A percentile compares a stretch with the other conserved stretches of the same genome.
phyloP scores from a whole-genome alignment of 1,284 basidiomycete species.

The Gomphus sp. region DNA sequence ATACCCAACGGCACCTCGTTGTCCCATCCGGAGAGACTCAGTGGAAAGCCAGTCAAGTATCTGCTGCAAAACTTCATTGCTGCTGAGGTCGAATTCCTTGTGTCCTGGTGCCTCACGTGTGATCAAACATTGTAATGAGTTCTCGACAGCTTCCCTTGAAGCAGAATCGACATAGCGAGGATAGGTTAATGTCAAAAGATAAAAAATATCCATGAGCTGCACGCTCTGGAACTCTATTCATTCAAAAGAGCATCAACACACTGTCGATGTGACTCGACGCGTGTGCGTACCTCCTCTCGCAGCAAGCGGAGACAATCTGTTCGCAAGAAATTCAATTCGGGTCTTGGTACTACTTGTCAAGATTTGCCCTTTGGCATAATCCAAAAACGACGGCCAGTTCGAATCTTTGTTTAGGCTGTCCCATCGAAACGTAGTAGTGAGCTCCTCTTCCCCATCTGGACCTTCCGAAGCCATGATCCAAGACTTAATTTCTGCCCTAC shows the following conservation, averaged over 20 bases:
- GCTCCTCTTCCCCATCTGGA: conserved; percentile 22
- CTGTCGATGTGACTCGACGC: not conserved
- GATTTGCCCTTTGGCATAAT: conserved; percentile 40
- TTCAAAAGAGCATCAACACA: not conserved
- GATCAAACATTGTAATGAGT: conserved; percentile 51
- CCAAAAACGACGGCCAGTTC: conserved; percentile 49
- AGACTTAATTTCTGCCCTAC: conserved; percentile 28
- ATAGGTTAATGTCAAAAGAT: conserved; percentile 64
- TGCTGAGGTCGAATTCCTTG: conserved; percentile 23
- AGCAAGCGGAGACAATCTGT: conserved; percentile 51
- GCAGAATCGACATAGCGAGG: conserved; percentile 65
- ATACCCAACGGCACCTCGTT: conserved; percentile 40
- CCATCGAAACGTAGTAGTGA: conserved; percentile 27
- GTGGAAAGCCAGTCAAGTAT: conserved; percentile 64
- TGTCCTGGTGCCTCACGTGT: conserved; percentile 36
- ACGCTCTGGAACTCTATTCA: conserved; percentile 50
- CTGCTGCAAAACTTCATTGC: conserved; percentile 46
- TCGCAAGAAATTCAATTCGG: conserved; percentile 50
- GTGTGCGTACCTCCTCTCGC: conserved; percentile 44
- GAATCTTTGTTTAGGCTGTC: conserved; percentile 32
- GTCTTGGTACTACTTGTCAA: conserved; percentile 43
- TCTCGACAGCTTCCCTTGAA: conserved; percentile 64
- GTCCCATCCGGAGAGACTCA: conserved; percentile 49
- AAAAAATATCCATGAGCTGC: conserved; percentile 65
- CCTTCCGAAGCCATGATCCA: conserved; percentile 23